Conservation (phyloP, 164 flowering plant species). For the Euptelea pleiosperma region DNA sequence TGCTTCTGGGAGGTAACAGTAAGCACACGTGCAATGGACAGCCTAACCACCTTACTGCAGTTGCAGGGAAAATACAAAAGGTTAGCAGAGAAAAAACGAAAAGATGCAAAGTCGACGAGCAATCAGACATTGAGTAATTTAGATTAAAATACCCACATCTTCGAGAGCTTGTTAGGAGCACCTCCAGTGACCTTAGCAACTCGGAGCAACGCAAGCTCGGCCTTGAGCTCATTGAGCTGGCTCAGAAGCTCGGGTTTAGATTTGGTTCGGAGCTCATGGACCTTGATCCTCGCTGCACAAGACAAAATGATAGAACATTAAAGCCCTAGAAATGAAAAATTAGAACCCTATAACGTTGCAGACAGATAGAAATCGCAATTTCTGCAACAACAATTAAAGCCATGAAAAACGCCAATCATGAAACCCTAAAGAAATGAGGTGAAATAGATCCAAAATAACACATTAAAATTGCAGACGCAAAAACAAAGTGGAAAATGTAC, state of each 20-base stretch:
- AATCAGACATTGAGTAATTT: not conserved
- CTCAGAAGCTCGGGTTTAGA: slow-evolving; percentile 46
- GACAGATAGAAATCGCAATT: not conserved
- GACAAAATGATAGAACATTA: not conserved
- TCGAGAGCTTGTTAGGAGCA: slow-evolving; percentile 78
- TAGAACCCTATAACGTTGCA: not conserved
- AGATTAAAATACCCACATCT: slow-evolving; percentile 39
- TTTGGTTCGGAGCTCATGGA: slow-evolving; percentile 61
- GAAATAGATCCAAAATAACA: no score
- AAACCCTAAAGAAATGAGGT: not conserved
- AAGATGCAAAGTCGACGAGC: not conserved
- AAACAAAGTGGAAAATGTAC: no score
- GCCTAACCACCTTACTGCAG: slow-evolving; percentile 81
- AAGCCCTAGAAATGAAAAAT: not conserved
- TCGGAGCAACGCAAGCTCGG: slow-evolving; percentile 68
- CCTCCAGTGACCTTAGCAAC: slow-evolving; percentile 84
- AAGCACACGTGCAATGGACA: slow-evolving; percentile 67
- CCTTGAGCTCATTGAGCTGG: slow-evolving; percentile 69
- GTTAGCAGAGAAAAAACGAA: not conserved
- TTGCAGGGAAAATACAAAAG: not conserved
- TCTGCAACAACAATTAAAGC: not conserved
- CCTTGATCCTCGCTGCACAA: slow-evolving; percentile 65
- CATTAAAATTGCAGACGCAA: no score
- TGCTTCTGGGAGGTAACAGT: slow-evolving; percentile 83
- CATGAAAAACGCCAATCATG: not conserved